A percentile compares a stretch with the other conserved stretches of the same genome.
phyloP scores from a whole-genome alignment of 1,284 basidiomycete species.

The Trametes polyzona region DNA sequence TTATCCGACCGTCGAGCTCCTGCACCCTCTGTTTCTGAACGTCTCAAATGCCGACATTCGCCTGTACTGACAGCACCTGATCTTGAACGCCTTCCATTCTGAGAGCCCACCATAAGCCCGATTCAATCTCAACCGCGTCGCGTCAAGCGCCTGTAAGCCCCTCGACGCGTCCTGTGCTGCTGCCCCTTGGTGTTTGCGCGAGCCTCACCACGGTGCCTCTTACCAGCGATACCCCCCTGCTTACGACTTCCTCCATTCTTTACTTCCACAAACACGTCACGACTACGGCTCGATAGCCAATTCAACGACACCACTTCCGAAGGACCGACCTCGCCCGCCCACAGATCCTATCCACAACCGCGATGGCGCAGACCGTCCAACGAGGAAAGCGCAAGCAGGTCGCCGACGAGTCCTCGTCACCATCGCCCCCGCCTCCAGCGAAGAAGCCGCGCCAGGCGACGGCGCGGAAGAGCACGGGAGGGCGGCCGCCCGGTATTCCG shows the following conservation, averaged over 20 bases:
- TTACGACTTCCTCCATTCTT: background rate
- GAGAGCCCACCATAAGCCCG: constrained; percentile 11
- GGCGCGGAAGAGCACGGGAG: constrained; percentile 78
- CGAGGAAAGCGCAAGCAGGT: constrained; percentile 36
- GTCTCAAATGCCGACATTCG: too few species aligned
- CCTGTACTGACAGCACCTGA: background rate
- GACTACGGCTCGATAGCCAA: background rate
- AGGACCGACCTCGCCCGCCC: background rate
- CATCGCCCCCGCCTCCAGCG: constrained; percentile 44
- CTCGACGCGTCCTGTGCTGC: constrained; percentile 18
- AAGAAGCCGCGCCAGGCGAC: constrained; percentile 51
- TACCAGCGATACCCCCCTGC: constrained; percentile 16
- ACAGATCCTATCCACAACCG: background rate
- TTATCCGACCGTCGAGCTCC: too few species aligned
- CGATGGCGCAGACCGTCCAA: constrained; percentile 41
- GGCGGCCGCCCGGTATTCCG: constrained; percentile 43
- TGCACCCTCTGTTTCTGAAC: too few species aligned
- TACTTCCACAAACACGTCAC: background rate
- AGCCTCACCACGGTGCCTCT: background rate
- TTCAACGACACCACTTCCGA: background rate
- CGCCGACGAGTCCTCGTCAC: constrained; percentile 43
- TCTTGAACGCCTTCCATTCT: background rate
- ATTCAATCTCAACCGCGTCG: constrained; percentile 30
- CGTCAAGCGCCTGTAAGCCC: constrained; percentile 12
- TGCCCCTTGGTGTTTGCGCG: constrained; percentile 1